These are phyloP conservation scores for Hyphopichia fennica DNA, from an alignment of 1,139 yeast species.

Conservation along the genomic window DNA sequence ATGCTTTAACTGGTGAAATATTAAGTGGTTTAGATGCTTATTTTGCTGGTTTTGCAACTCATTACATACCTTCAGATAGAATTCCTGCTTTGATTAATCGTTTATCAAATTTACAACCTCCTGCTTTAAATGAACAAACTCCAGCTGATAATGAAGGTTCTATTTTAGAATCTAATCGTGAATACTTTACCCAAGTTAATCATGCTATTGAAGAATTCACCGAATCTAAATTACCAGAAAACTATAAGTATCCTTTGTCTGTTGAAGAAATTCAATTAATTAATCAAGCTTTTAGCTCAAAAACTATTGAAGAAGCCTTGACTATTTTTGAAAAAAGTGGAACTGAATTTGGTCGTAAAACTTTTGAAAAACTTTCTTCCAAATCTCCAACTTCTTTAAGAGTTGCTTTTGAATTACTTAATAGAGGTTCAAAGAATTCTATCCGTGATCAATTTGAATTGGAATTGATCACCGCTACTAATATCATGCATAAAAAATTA, in stretches of 20 bases:
- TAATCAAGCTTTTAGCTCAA: conserved; percentile 63
- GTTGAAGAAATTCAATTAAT: conserved; percentile 60
- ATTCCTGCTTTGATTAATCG: conserved; percentile 63
- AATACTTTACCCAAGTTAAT: conserved; percentile 62
- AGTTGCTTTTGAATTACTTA: conserved; percentile 69
- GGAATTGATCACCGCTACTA: conserved; percentile 78
- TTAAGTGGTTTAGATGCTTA: conserved; percentile 78
- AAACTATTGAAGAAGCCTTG: conserved; percentile 62
- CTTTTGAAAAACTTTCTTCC: conserved; percentile 53
- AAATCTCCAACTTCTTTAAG: conserved; percentile 81
- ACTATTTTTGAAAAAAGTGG: conserved; percentile 55
- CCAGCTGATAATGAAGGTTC: conserved; percentile 23
- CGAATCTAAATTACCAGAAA: conserved; percentile 62
- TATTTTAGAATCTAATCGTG: conserved; percentile 28
- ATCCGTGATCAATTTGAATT: conserved; percentile 67
- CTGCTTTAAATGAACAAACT: conserved; percentile 29
- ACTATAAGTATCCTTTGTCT: conserved; percentile 59
- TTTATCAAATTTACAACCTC: conserved; percentile 57
- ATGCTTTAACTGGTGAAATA: conserved; percentile 84
- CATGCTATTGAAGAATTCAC: conserved; percentile 76
- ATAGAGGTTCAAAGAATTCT: conserved; percentile 58
- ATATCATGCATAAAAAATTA: conserved; percentile 59
- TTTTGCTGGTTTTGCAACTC: conserved; percentile 86
- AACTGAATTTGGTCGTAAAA: conserved; percentile 64
- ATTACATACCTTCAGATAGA: conserved; percentile 70